Evolutionary conservation across 2,329 filamentous ascomycete genomes (phyloP).

Genomic region (Beauveria sp.): DNA sequence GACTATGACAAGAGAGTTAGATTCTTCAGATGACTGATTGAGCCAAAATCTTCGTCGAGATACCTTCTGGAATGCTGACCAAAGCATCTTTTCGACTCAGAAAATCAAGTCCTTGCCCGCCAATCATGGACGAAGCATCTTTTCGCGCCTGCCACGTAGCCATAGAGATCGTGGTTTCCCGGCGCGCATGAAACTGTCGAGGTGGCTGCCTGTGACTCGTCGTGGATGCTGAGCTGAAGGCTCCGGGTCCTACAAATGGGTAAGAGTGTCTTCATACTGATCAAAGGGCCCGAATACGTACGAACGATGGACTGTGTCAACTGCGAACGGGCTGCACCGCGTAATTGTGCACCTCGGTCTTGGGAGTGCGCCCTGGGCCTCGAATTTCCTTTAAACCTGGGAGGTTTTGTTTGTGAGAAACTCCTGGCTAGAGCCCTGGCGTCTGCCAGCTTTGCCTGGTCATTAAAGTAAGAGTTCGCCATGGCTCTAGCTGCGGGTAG

Average conservation of each 20-base stretch:
- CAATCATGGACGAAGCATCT: neutral
- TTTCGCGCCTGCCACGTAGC: neutral
- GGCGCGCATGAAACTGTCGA: neutral
- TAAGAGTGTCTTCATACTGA: neutral
- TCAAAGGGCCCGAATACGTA: neutral
- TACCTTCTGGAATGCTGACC: neutral
- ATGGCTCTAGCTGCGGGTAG: neutral
- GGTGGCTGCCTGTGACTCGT: neutral
- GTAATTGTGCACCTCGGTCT: neutral
- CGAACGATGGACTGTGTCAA: neutral
- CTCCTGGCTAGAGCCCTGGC: slow-evolving; percentile 10
- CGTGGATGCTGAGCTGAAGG: neutral
- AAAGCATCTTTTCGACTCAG: neutral
- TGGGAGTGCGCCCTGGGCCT: neutral
- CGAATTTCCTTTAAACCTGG: neutral
- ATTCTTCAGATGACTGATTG: neutral
- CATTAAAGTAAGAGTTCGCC: neutral
- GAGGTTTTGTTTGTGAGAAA: slow-evolving; percentile 5
- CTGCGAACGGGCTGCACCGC: neutral
- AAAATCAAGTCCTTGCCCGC: slow-evolving; percentile 3
- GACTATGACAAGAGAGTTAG: neutral
- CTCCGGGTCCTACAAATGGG: neutral
- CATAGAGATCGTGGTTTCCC: neutral
- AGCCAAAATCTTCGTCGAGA: neutral
- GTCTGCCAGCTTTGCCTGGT: slow-evolving; percentile 1